A percentile compares a stretch with the other conserved stretches of the same genome.
Conservation (phyloP, 140 eudicot species). For the Cichorium intybus region DNA sequence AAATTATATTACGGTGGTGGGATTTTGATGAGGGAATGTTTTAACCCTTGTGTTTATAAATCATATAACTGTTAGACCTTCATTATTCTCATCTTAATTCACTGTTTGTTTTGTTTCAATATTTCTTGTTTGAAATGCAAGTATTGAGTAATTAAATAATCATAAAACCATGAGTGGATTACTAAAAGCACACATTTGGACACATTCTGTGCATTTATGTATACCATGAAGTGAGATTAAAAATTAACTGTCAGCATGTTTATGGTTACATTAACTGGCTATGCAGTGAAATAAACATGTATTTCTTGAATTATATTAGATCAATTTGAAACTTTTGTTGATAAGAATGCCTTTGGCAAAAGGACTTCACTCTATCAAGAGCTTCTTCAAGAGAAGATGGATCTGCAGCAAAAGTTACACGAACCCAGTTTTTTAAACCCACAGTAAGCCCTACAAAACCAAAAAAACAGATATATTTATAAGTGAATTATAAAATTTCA, state of each 20-base stretch:
- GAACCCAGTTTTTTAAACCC: conserved; percentile 85
- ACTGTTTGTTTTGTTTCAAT: neutral
- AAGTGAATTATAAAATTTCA: neutral
- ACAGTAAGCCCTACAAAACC: conserved; percentile 73
- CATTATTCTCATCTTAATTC: neutral
- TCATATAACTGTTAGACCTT: neutral
- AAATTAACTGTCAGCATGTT: neutral
- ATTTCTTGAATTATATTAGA: neutral
- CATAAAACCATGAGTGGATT: neutral
- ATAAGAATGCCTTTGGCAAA: conserved; percentile 57
- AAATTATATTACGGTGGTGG: conserved; percentile 12
- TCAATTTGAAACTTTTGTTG: conserved; percentile 17
- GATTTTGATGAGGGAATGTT: conserved; percentile 10
- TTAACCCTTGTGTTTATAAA: conserved; percentile 10
- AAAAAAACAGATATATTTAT: neutral
- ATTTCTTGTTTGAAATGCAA: neutral
- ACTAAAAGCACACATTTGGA: neutral
- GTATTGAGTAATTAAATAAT: neutral
- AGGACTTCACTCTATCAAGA: conserved; percentile 55
- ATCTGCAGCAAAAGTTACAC: conserved; percentile 91
- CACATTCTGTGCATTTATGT: neutral
- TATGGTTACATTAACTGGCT: neutral
- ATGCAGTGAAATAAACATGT: conserved; percentile 1
- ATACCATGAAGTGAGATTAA: neutral
- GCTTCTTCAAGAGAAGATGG: conserved; percentile 79